A percentile compares a stretch with the other conserved stretches of the same genome.
Conservation (phyloP, 129 eudicot genomes). For the Pulicaria dysenterica region DNA sequence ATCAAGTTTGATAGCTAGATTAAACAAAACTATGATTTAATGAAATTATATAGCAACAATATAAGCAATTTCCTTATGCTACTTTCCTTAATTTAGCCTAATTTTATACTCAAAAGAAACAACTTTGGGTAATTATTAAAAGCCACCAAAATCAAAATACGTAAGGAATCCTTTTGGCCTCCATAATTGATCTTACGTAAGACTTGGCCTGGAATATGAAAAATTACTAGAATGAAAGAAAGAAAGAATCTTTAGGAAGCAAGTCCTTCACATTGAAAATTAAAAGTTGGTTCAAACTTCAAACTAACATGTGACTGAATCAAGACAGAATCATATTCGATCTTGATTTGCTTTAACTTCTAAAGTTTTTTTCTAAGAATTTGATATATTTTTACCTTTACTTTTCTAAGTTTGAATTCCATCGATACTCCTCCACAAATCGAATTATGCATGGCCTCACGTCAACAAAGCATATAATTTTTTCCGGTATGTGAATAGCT, state of each 20-base stretch:
- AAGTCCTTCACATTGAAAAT: slow-evolving; percentile 19
- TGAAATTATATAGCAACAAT: background rate
- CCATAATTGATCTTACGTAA: slow-evolving; percentile 23
- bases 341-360: slow-evolving; percentile 23
- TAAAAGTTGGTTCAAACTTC: slow-evolving; percentile 19
- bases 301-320: slow-evolving; percentile 38
- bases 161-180: slow-evolving; percentile 8
- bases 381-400: background rate
- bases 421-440: slow-evolving; percentile 5
- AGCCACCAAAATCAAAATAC: background rate
- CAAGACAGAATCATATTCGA: slow-evolving; percentile 30
- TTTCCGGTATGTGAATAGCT: slow-evolving; percentile 19
- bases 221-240: slow-evolving; percentile 1
- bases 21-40: too few species aligned
- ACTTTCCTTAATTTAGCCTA: slow-evolving; percentile 2
- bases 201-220: slow-evolving; percentile 15
- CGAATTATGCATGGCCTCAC: slow-evolving; percentile 15
- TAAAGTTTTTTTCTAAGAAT: slow-evolving; percentile 11
- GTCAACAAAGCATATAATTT: slow-evolving; percentile 29
- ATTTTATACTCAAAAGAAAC: slow-evolving; percentile 2
- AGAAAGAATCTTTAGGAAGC: slow-evolving; percentile 9
- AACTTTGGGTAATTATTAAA: background rate
- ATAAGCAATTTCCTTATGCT: background rate
- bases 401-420: slow-evolving; percentile 10
- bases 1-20: too few species aligned